Conservation (phyloP, 441 rosid genomes). For the Cnidoscolus chayamansa region DNA sequence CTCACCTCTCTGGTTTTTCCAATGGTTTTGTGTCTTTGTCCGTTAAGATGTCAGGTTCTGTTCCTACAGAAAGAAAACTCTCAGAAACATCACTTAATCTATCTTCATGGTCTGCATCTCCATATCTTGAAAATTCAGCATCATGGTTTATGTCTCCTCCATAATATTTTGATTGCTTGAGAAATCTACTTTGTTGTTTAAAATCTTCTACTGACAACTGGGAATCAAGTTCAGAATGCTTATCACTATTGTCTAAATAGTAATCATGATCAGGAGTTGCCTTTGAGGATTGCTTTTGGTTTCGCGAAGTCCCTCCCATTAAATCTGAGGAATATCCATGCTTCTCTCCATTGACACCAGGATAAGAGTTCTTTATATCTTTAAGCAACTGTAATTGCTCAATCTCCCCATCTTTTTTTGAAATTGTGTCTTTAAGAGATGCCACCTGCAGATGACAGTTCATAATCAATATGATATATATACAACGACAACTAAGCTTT, state of each 20-base stretch:
- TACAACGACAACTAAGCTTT: no score
- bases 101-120: constrained; percentile 42
- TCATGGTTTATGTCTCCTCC: constrained; percentile 18
- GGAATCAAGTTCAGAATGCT: constrained; percentile 30
- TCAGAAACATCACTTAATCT: constrained; percentile 44
- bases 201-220: constrained; percentile 30
- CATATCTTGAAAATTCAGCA: constrained; percentile 26
- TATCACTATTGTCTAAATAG: constrained; percentile 52
- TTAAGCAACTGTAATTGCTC: constrained; percentile 50
- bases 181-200: constrained; percentile 4
- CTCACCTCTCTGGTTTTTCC: constrained; percentile 29
- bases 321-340: constrained; percentile 55
- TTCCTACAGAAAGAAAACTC: constrained; percentile 37
- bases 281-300: constrained; percentile 28
- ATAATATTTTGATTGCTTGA: constrained; percentile 14
- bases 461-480: neutral
- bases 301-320: constrained; percentile 34
- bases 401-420: constrained; percentile 77
- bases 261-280: constrained; percentile 51
- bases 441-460: constrained; percentile 47
- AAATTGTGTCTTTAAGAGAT: constrained; percentile 64
- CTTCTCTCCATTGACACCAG: constrained; percentile 37
- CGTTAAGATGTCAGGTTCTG: constrained; percentile 38
- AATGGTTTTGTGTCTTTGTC: constrained; percentile 31
- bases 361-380: constrained; percentile 42